Conservation (phyloP, 805 yeast genomes). For the Jamesozyma rosinii region DNA sequence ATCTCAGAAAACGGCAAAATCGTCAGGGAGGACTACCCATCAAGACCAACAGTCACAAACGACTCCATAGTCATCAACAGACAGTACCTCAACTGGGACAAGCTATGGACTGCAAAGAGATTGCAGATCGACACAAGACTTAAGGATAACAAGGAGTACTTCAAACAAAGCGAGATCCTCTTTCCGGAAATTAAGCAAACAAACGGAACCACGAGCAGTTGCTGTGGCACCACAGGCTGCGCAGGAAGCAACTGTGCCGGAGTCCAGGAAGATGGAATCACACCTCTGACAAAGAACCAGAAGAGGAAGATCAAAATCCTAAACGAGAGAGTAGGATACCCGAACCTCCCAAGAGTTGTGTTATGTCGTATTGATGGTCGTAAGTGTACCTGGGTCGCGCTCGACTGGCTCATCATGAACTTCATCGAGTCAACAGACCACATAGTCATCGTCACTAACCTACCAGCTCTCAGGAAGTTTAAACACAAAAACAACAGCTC, state of each 20-base stretch:
- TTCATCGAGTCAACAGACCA: slow-evolving; percentile 58
- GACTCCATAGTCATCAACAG: slow-evolving; percentile 27
- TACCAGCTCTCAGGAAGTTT: slow-evolving; percentile 15
- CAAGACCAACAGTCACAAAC: slow-evolving; percentile 24
- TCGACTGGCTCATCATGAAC: slow-evolving; percentile 56
- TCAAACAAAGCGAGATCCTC: slow-evolving; percentile 17
- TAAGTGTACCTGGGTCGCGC: slow-evolving; percentile 71
- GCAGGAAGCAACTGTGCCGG: background rate
- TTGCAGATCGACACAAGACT: slow-evolving; percentile 13
- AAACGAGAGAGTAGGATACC: slow-evolving; percentile 17
- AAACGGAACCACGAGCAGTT: background rate
- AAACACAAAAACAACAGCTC: background rate
- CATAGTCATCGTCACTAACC: slow-evolving; percentile 46
- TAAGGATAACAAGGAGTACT: slow-evolving; percentile 11
- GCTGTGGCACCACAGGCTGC: too few species aligned
- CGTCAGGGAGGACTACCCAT: slow-evolving; percentile 30
- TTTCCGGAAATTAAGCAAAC: slow-evolving; percentile 5
- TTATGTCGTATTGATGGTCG: slow-evolving; percentile 63
- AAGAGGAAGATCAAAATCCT: slow-evolving; percentile 17
- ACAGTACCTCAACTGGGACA: slow-evolving; percentile 16
- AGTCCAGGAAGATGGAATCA: slow-evolving; percentile 14
- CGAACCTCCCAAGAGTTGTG: slow-evolving; percentile 37
- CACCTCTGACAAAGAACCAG: slow-evolving; percentile 20
- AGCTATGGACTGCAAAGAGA: slow-evolving; percentile 17
- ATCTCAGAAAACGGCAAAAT: slow-evolving; percentile 26